phyloP scores from a whole-genome alignment of 306 rosid species.

The Glycine latifolia region DNA sequence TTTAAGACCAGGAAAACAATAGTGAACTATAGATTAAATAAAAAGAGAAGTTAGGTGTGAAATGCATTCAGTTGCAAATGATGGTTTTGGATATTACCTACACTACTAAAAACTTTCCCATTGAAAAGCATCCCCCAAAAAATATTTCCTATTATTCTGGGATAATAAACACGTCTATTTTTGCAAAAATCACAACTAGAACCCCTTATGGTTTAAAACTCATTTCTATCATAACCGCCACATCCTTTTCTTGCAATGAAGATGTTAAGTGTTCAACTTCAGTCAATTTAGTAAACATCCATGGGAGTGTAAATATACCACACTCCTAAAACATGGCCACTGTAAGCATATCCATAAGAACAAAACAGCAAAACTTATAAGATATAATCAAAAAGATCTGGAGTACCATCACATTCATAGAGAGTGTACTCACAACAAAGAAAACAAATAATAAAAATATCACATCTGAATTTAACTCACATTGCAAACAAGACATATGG shows the following conservation, averaged over 20 bases:
- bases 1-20: not conserved
- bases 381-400: conserved; percentile 29
- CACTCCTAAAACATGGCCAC: not conserved
- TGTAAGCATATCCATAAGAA: conserved; percentile 27
- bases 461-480: conserved; percentile 65
- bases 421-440: conserved; percentile 29
- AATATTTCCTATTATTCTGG: not conserved
- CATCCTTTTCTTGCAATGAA: not conserved
- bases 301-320: not conserved
- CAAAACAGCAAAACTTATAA: conserved; percentile 1
- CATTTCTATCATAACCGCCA: conserved; percentile 21
- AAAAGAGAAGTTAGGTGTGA: not conserved
- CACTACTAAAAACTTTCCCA: not conserved
- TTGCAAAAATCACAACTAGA: conserved; percentile 8
- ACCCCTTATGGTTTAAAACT: conserved; percentile 8
- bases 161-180: conserved; percentile 9
- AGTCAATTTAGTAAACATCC: conserved; percentile 20
- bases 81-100: conserved; percentile 31
- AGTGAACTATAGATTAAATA: not conserved
- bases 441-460: conserved; percentile 19
- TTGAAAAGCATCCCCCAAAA: not conserved
- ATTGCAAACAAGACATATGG: conserved; percentile 74
- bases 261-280: conserved; percentile 15
- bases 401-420: conserved; percentile 19
- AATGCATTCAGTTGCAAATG: conserved; percentile 30